These are phyloP conservation scores for Ziziphus jujuba DNA, from an alignment of 306 rosid species.

Conservation along the genomic window DNA sequence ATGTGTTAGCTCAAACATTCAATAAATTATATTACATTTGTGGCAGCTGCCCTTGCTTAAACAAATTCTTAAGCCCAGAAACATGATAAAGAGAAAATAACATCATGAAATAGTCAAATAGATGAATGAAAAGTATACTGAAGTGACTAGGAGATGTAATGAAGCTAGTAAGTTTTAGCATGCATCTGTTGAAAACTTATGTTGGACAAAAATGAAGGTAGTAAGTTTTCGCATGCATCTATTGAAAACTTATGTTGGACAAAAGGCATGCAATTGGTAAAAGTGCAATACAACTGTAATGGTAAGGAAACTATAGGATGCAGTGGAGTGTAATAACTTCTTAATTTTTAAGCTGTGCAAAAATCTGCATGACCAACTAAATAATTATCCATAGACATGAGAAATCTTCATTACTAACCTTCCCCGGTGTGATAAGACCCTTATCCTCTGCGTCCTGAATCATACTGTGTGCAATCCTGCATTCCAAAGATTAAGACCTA, in stretches of 20 bases:
- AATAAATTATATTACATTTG: slow-evolving; percentile 11
- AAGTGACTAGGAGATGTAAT: too few relatives aligned
- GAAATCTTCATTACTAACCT: slow-evolving; percentile 40
- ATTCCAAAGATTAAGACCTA: slow-evolving; percentile 11
- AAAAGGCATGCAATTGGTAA: background rate
- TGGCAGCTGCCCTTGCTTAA: background rate
- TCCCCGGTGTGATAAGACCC: slow-evolving; percentile 80
- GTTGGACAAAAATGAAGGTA: background rate
- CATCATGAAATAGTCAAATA: too few relatives aligned
- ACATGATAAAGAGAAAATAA: background rate
- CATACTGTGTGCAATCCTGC: slow-evolving; percentile 76
- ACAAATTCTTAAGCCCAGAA: background rate
- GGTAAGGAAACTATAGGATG: background rate
- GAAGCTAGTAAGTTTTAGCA: background rate
- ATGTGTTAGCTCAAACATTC: slow-evolving; percentile 21
- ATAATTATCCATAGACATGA: slow-evolving; percentile 2
- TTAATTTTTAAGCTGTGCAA: background rate
- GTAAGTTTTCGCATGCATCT: too few relatives aligned
- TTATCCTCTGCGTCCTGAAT: slow-evolving; percentile 80
- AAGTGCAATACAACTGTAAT: background rate
- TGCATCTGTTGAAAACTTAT: too few relatives aligned
- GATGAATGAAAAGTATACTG: too few relatives aligned
- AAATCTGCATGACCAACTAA: background rate
- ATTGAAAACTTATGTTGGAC: background rate
- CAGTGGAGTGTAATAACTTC: background rate